Conservation (phyloP, 805 yeast genomes). For the Grigorovia humatica region DNA sequence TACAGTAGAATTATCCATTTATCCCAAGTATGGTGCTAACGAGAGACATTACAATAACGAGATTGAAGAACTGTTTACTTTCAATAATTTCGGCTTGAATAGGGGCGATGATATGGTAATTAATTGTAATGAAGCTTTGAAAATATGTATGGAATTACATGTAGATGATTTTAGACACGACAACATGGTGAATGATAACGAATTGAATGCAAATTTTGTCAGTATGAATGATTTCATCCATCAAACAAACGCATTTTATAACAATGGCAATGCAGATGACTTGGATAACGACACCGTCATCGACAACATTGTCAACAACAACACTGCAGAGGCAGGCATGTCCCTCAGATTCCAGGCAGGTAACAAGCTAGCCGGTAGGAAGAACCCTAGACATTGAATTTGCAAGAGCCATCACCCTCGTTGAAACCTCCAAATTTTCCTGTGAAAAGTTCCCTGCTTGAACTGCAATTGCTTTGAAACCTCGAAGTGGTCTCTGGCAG, state of each 20-base stretch:
- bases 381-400: constrained; percentile 1
- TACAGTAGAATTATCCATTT: constrained; percentile 27
- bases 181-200: constrained; percentile 3
- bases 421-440: not conserved
- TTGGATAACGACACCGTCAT: constrained; percentile 12
- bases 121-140: constrained; percentile 30
- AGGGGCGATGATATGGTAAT: constrained; percentile 32
- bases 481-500: too few species aligned
- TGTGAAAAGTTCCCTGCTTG: not conserved
- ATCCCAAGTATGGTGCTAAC: constrained; percentile 28
- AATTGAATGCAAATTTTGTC: constrained; percentile 6
- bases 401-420: too few species aligned
- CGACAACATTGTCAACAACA: constrained; percentile 3
- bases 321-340: constrained; percentile 20
- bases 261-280: constrained; percentile 23
- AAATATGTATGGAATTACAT: constrained; percentile 27
- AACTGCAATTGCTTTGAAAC: not conserved
- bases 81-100: constrained; percentile 31
- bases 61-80: constrained; percentile 30
- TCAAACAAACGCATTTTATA: constrained; percentile 9
- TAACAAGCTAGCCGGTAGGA: constrained; percentile 3
- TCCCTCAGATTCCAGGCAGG: constrained; percentile 13
- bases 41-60: constrained; percentile 30
- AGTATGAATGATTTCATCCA: constrained; percentile 15
- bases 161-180: constrained; percentile 8